Evolutionary conservation across 768 basidiomycete species (phyloP).

Genomic region (Panellus pusillus): DNA sequence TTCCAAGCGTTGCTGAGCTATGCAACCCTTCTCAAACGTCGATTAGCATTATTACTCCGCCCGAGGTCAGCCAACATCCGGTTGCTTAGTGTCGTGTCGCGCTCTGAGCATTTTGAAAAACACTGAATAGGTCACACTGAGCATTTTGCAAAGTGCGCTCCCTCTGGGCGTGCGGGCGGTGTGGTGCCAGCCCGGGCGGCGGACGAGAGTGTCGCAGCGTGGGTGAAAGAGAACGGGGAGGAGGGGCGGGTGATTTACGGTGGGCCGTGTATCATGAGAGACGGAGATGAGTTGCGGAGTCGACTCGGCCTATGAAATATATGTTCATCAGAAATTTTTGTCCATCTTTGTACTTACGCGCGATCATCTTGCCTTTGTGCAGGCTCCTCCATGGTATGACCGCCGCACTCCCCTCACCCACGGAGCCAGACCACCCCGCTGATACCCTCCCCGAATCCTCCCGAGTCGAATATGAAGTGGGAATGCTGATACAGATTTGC

Average conservation of each 20-base stretch:
- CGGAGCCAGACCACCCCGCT: too few species aligned
- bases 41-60: constrained; percentile 76
- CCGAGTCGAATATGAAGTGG: too few species aligned
- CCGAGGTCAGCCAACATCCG: constrained; percentile 48
- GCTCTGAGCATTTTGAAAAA: neutral
- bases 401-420: too few species aligned
- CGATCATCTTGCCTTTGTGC: too few species aligned
- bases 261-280: constrained; percentile 80
- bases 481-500: neutral
- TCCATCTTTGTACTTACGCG: neutral
- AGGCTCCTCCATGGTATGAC: too few species aligned
- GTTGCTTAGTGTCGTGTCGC: neutral
- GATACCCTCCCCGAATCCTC: too few species aligned
- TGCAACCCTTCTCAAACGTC: constrained; percentile 63
- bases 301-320: neutral
- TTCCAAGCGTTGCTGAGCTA: constrained; percentile 57
- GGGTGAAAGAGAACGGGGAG: constrained; percentile 65
- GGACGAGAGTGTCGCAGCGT: constrained; percentile 62
- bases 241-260: constrained; percentile 70
- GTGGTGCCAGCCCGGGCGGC: constrained; percentile 90
- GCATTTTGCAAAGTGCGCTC: constrained; percentile 64
- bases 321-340: too few species aligned
- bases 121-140: constrained; percentile 69
- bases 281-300: constrained; percentile 64
- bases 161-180: constrained; percentile 67